phyloP scores from a whole-genome alignment of 768 basidiomycete genomes.

The Naganishia onofrii region DNA sequence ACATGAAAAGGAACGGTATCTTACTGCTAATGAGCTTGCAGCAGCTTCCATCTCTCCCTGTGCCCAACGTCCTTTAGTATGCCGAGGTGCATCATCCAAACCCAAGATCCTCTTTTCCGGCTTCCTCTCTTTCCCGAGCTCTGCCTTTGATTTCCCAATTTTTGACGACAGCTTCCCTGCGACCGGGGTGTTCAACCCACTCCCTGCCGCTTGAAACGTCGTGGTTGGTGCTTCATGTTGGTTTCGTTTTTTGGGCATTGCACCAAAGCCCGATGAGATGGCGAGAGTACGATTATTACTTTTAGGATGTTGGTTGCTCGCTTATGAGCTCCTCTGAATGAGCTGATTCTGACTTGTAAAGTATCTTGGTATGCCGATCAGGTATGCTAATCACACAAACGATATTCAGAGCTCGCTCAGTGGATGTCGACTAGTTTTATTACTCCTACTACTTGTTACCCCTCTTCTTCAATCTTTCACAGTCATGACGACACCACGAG shows the following conservation, averaged over 20 bases:
- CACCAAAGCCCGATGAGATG: not conserved
- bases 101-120: conserved; percentile 21
- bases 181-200: conserved; percentile 17
- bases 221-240: conserved; percentile 13
- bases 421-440: too few species aligned
- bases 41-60: conserved; percentile 18
- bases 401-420: too few species aligned
- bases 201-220: conserved; percentile 24
- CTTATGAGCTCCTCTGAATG: not conserved
- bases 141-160: conserved; percentile 18
- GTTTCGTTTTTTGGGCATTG: conserved; percentile 16
- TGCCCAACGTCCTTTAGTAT: conserved; percentile 16
- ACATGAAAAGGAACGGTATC: not conserved
- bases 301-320: too few species aligned
- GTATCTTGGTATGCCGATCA: too few species aligned
- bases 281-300: not conserved
- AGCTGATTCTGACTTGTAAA: too few species aligned
- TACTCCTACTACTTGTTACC: too few species aligned
- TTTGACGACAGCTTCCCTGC: conserved; percentile 16
- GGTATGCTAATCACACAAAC: too few species aligned
- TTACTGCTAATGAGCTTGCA: conserved; percentile 10
- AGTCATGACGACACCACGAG: too few species aligned
- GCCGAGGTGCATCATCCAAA: conserved; percentile 17
- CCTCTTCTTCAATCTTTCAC: too few species aligned
- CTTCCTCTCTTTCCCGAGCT: conserved; percentile 12